These are phyloP conservation scores for Atkinsonella hypoxylon DNA, from an alignment of 2,329 filamentous ascomycete genomes.

Conservation along the genomic window DNA sequence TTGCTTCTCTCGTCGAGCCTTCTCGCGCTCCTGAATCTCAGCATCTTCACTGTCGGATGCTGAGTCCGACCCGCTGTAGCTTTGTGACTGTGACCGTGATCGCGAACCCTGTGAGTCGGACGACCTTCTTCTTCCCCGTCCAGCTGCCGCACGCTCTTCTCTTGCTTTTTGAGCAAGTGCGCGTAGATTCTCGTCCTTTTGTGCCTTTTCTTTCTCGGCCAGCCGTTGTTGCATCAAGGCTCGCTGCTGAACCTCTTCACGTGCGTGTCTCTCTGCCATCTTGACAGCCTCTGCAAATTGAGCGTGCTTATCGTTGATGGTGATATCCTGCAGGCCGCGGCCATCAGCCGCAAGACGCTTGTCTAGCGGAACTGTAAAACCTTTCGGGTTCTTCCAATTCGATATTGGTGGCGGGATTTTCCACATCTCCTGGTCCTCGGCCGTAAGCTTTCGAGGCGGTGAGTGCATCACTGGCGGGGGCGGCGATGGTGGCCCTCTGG, in stretches of 20 bases:
- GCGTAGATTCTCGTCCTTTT: constrained; percentile 87
- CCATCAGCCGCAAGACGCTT: constrained; percentile 93
- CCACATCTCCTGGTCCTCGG: constrained; percentile 96
- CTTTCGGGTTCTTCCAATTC: constrained; percentile 99
- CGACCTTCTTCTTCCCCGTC: constrained; percentile 29
- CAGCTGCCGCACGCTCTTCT: constrained; percentile 56
- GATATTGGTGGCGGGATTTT: constrained; percentile 77
- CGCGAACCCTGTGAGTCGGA: constrained; percentile 27
- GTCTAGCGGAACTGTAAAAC: constrained; percentile 90
- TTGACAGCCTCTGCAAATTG: constrained; percentile 91
- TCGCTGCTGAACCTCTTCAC: constrained; percentile 88
- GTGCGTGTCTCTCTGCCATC: constrained; percentile 85
- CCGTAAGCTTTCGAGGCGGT: constrained; percentile 86
- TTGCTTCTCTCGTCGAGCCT: constrained; percentile 62
- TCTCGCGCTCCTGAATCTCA: constrained; percentile 63
- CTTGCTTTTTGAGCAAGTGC: constrained; percentile 82
- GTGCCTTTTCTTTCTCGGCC: constrained; percentile 89
- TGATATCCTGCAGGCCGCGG: constrained; percentile 79
- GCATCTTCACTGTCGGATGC: constrained; percentile 49
- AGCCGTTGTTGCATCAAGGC: constrained; percentile 91
- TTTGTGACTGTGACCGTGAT: constrained; percentile 28
- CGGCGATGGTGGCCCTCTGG: constrained; percentile 79
- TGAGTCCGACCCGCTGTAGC: constrained; percentile 42
- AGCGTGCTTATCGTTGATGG: constrained; percentile 97
- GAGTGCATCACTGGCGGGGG: constrained; percentile 93